Conservation (phyloP, 768 basidiomycete genomes). For the Tylopilus sp. region DNA sequence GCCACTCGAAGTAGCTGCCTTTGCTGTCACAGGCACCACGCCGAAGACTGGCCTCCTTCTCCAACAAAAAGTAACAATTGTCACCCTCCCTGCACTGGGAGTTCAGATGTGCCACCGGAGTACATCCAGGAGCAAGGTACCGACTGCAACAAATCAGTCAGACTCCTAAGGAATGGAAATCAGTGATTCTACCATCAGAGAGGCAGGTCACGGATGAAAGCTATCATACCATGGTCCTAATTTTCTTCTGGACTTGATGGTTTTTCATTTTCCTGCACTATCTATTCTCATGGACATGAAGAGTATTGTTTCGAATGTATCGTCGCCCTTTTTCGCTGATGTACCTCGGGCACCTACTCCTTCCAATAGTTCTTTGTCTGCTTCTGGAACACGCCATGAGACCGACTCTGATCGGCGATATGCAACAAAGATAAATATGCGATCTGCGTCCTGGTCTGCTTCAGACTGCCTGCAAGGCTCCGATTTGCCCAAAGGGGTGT, state of each 20-base stretch:
- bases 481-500: too few relatives aligned
- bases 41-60: conserved; percentile 18
- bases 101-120: conserved; percentile 47
- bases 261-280: neutral
- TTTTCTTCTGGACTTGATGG: too few relatives aligned
- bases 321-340: conserved; percentile 50
- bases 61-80: conserved; percentile 39
- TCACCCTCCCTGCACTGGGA: conserved; percentile 38
- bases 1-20: conserved; percentile 42
- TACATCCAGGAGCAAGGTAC: conserved; percentile 41
- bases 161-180: conserved; percentile 54
- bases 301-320: conserved; percentile 66
- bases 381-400: too few relatives aligned
- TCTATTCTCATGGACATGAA: conserved; percentile 31
- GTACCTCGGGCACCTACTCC: conserved; percentile 33
- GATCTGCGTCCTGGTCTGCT: too few relatives aligned
- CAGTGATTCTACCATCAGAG: conserved; percentile 42
- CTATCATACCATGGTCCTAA: too few relatives aligned
- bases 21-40: conserved; percentile 28
- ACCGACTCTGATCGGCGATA: too few relatives aligned
- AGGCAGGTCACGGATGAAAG: neutral
- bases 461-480: too few relatives aligned
- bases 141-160: conserved; percentile 51
- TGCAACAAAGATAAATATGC: too few relatives aligned
- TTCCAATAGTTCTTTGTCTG: too few relatives aligned